phyloP scores from a whole-genome alignment of 73 alveolate species.

The Stentor roeselii region DNA sequence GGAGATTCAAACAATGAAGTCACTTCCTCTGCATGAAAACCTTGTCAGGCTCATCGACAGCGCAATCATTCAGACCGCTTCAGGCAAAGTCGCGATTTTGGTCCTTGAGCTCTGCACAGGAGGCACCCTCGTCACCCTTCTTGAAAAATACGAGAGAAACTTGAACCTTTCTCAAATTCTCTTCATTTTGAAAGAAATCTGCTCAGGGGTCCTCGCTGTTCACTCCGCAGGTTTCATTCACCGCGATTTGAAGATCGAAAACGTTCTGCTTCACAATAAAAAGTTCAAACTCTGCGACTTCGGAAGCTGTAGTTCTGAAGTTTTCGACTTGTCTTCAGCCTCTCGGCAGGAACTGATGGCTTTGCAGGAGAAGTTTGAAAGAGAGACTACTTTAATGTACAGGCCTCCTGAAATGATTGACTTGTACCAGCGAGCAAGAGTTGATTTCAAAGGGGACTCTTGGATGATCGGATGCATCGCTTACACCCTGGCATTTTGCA shows the following conservation, averaged over 20 bases:
- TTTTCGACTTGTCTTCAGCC: constrained; percentile 47
- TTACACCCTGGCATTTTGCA: constrained; percentile 29
- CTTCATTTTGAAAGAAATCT: constrained; percentile 53
- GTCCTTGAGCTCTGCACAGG: constrained; percentile 75
- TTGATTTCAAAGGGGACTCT: constrained; percentile 83
- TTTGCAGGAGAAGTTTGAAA: constrained; percentile 79
- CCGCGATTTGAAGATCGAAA: constrained; percentile 94
- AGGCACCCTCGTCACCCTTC: constrained; percentile 77
- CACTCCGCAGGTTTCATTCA: constrained; percentile 83
- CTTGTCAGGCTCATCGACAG: constrained; percentile 71
- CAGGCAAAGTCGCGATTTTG: constrained; percentile 37
- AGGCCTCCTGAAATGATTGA: constrained; percentile 98
- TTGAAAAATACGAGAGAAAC: constrained; percentile 62
- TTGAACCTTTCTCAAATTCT: constrained; percentile 59
- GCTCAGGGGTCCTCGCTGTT: constrained; percentile 67
- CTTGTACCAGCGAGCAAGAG: constrained; percentile 58
- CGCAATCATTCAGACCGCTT: constrained; percentile 42
- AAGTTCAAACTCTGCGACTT: constrained; percentile 94
- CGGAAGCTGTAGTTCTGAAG: constrained; percentile 82
- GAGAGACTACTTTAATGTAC: constrained; percentile 94
- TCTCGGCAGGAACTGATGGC: constrained; percentile 59
- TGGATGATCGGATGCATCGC: constrained; percentile 82
- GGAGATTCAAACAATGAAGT: constrained; percentile 52
- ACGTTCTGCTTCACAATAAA: constrained; percentile 73
- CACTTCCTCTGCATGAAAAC: constrained; percentile 53